Conservation (phyloP, 1,284 basidiomycete genomes). For the Cronartium ribicola region DNA sequence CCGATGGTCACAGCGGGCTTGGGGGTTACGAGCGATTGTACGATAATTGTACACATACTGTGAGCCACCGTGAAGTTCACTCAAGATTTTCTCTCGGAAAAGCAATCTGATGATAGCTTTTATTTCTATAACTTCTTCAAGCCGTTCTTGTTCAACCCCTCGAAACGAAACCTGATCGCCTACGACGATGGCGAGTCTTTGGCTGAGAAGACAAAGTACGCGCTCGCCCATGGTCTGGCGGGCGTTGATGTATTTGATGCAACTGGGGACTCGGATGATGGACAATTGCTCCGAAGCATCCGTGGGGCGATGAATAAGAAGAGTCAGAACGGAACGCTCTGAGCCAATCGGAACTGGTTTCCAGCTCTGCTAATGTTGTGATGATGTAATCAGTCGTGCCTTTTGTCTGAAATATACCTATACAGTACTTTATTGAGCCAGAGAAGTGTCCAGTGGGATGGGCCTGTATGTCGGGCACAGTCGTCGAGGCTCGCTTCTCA, state of each 20-base stretch:
- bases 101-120: not conserved
- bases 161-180: slow-evolving; percentile 27
- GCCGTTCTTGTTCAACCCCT: slow-evolving; percentile 40
- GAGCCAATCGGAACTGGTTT: no score
- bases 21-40: slow-evolving; percentile 23
- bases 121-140: not conserved
- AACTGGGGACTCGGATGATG: slow-evolving; percentile 21
- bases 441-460: no score
- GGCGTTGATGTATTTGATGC: slow-evolving; percentile 39
- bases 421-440: no score
- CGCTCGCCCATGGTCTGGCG: slow-evolving; percentile 14
- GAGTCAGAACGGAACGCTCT: not conserved
- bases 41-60: slow-evolving; percentile 36
- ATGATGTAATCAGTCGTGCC: no score
- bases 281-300: slow-evolving; percentile 15
- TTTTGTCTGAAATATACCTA: no score
- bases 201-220: slow-evolving; percentile 22
- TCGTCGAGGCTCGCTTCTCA: no score
- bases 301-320: not conserved
- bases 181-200: slow-evolving; percentile 33
- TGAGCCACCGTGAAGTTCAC: not conserved
- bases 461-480: no score
- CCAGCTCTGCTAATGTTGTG: no score
- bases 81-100: no score
- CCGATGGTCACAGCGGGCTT: slow-evolving; percentile 15